Conservation (phyloP, 2,329 filamentous ascomycete genomes). For the Aspergillus spinulosporus region DNA sequence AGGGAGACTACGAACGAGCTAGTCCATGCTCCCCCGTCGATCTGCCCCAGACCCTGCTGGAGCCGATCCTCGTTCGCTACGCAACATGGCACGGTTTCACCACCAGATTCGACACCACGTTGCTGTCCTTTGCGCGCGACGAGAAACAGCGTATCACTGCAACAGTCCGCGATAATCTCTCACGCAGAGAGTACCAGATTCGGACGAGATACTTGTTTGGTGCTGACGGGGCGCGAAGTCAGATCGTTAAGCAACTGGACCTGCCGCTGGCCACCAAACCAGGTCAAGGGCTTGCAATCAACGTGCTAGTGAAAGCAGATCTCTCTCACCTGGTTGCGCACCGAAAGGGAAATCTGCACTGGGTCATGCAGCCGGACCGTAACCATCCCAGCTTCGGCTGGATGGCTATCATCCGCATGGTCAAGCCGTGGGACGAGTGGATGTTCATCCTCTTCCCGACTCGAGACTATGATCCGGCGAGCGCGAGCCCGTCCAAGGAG, state of each 20-base stretch:
- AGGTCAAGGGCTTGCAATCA: neutral
- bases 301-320: neutral
- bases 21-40: slow-evolving; percentile 48
- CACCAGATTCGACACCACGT: slow-evolving; percentile 43
- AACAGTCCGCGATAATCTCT: slow-evolving; percentile 36
- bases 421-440: slow-evolving; percentile 65
- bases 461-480: slow-evolving; percentile 20
- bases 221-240: slow-evolving; percentile 49
- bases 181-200: slow-evolving; percentile 46
- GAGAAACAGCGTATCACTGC: neutral
- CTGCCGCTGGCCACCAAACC: neutral
- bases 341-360: neutral
- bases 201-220: slow-evolving; percentile 60
- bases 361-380: slow-evolving; percentile 56
- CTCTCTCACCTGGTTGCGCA: slow-evolving; percentile 3
- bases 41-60: slow-evolving; percentile 52
- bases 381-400: slow-evolving; percentile 56
- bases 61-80: slow-evolving; percentile 49
- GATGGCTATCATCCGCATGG: slow-evolving; percentile 57
- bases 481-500: slow-evolving; percentile 40
- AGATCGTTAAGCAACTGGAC: neutral
- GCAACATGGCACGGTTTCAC: slow-evolving; percentile 46
- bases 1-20: slow-evolving; percentile 48
- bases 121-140: neutral
- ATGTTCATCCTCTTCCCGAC: slow-evolving; percentile 56